phyloP scores from a whole-genome alignment of 2,329 filamentous ascomycete genomes.

The Sporothrix phasma region DNA sequence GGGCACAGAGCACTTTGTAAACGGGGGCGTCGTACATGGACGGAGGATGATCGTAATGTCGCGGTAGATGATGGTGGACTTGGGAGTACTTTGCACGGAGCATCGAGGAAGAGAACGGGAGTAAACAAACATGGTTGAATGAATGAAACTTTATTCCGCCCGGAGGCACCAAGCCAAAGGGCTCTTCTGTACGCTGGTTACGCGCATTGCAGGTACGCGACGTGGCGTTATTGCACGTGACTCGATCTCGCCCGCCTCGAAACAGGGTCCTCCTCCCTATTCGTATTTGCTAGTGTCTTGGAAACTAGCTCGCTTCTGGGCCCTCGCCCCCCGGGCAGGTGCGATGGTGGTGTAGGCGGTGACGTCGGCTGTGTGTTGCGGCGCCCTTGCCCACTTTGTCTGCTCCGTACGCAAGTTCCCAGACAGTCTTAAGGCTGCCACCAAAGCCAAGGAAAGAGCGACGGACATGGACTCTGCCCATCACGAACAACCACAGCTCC shows the following conservation, averaged over 20 bases:
- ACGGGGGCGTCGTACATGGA: too few species aligned
- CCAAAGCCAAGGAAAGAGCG: background rate
- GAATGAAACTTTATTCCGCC: too few species aligned
- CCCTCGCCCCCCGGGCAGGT: background rate
- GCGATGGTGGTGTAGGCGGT: background rate
- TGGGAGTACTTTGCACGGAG: too few species aligned
- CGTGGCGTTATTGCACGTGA: background rate
- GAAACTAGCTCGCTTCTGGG: background rate
- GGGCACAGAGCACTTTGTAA: too few species aligned
- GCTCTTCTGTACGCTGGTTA: background rate
- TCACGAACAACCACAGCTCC: background rate
- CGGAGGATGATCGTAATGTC: too few species aligned
- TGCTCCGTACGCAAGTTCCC: background rate
- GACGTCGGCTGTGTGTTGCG: slow-evolving; percentile 1
- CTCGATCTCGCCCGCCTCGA: background rate
- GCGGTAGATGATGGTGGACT: too few species aligned
- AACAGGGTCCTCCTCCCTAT: background rate
- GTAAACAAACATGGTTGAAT: too few species aligned
- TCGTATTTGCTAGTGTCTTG: background rate
- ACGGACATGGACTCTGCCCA: background rate
- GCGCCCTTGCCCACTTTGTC: background rate
- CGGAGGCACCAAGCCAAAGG: too few species aligned
- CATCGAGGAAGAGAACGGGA: too few species aligned
- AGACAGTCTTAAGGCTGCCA: background rate
- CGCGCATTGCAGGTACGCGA: background rate